A percentile compares a stretch with the other conserved stretches of the same genome.
phyloP scores from a whole-genome alignment of 495 filamentous ascomycete species.

The Paragyromitra xinjiangensis region DNA sequence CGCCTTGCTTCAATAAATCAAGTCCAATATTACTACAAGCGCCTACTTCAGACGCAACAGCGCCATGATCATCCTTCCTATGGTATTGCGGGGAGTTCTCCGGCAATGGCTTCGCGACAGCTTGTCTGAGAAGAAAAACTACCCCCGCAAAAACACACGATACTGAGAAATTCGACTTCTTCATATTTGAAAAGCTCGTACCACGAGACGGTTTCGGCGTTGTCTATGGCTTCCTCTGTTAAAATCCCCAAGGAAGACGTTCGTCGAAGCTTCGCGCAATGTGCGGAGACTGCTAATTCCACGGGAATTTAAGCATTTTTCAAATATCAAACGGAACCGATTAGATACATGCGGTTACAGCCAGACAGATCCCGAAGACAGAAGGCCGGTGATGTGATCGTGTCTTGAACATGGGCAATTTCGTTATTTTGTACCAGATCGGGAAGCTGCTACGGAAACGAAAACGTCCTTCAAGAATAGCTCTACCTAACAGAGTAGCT shows the following conservation, averaged over 20 bases:
- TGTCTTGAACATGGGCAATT: no score
- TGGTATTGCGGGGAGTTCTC: not conserved
- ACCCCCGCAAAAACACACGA: not conserved
- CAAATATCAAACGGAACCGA: not conserved
- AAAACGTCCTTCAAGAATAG: no score
- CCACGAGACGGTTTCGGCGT: not conserved
- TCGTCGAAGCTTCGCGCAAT: not conserved
- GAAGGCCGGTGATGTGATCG: no score
- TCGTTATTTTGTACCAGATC: no score
- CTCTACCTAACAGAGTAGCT: no score
- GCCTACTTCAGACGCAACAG: slow-evolving; percentile 79
- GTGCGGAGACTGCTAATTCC: not conserved
- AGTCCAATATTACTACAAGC: slow-evolving; percentile 81
- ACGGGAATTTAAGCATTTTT: not conserved
- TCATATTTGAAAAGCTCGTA: not conserved
- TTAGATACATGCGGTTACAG: not conserved
- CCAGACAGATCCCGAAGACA: not conserved
- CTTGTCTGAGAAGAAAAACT: not conserved
- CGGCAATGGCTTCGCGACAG: not conserved
- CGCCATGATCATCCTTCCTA: slow-evolving; percentile 66
- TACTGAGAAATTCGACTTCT: not conserved
- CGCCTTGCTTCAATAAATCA: slow-evolving; percentile 70
- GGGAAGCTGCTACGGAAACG: no score
- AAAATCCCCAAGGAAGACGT: not conserved
- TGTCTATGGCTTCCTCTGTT: not conserved